Evolutionary conservation across 2,329 filamentous ascomycete species (phyloP), one percentile per base, ranked within the genome.

Genomic region (Pseudocercospora ulei): DNA sequence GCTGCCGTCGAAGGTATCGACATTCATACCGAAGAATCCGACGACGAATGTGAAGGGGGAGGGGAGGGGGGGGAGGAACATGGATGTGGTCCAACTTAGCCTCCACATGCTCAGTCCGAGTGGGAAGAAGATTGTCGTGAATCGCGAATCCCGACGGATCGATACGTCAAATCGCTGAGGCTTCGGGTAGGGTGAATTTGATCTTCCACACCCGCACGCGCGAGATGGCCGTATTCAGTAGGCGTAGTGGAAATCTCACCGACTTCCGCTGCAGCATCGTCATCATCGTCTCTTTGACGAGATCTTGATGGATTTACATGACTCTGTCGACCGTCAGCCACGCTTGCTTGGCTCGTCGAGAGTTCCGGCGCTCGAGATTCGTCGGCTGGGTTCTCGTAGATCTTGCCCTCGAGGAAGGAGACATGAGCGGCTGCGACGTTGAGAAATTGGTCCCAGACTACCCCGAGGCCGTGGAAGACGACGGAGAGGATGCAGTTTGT

Each of bases 61-160:
- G n/a, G n/a, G n/a, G n/a, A n/a, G n/a, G n/a, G n/a, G n/a, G 0
- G 70, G 73, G 56, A 83, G 76, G 54, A 84, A 68, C 58, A 88
- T 87, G 57, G 87, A 82, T 35, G 80, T 82, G 9, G 78, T 80
- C 35, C 76, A 78, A 29, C 75, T 72, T 9, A 78, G 69, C 13
- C 77, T 59, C 67, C 62, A 68, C 67, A 70, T 70, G 48, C 58
- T 63, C 3, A 67, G 54, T 3, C 66, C 66, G 1, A 72, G 59
- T 38, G 69, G 65, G 3, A 72, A 56, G 1, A n/a, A n/a, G 62
- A 67, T 39, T 69, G 65, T 2, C 67, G 59, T 2, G 67, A 65
- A 48, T 73, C 70, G 18, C 69, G 60, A 37, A 72, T 72, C 3
- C 64, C 68, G 3, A 72, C 69, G 6, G 62, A 66, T 46, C 71